Conservation (phyloP, 2,329 filamentous ascomycete genomes). For the Epichloe hybrida region DNA sequence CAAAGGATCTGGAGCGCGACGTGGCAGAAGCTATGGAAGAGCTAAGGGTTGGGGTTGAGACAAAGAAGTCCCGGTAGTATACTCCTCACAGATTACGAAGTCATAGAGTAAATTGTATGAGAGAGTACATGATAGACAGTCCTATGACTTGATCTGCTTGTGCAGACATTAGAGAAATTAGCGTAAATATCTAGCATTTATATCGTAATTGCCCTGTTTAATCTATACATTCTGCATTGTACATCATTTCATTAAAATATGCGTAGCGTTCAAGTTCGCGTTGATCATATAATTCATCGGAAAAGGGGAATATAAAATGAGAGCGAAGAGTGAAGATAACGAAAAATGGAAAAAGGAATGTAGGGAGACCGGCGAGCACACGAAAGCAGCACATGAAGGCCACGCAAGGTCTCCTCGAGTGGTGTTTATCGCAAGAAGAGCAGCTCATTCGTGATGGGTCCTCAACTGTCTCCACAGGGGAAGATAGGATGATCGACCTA, state of each 20-base stretch:
- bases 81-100: not conserved
- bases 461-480: no score
- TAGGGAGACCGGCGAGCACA: no score
- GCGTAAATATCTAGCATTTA: not conserved
- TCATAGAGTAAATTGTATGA: no score
- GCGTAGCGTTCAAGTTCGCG: not conserved
- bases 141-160: no score
- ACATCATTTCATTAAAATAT: not conserved
- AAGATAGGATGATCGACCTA: no score
- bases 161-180: not conserved
- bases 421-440: not conserved
- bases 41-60: slow-evolving; percentile 55
- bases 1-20: slow-evolving; percentile 61
- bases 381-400: not conserved
- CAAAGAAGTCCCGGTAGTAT: slow-evolving; percentile 12
- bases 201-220: no score
- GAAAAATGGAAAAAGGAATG: not conserved
- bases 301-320: not conserved
- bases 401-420: not conserved
- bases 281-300: not conserved
- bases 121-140: not conserved
- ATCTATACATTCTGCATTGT: not conserved
- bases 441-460: not conserved
- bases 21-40: slow-evolving; percentile 68
- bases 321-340: not conserved